Conservation (phyloP, 495 filamentous ascomycete genomes). For the Staphylotrichum tortipilum region DNA sequence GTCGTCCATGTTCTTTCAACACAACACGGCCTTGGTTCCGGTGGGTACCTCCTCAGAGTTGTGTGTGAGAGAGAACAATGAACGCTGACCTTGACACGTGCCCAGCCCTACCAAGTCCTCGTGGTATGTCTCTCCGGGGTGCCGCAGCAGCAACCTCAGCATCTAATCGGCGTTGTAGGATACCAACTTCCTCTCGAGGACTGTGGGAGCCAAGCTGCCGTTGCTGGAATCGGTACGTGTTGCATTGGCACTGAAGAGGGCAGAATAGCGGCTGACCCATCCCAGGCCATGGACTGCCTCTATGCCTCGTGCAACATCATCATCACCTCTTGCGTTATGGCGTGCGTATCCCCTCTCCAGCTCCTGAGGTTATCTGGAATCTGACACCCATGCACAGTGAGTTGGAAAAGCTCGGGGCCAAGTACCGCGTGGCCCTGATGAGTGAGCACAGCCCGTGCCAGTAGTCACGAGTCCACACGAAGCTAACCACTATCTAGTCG, state of each 20-base stretch:
- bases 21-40: slow-evolving; percentile 83
- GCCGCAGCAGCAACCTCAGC: neutral
- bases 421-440: slow-evolving; percentile 80
- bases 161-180: slow-evolving; percentile 35
- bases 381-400: slow-evolving; percentile 48
- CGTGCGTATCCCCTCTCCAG: slow-evolving; percentile 2
- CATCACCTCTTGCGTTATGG: slow-evolving; percentile 60
- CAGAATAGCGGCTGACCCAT: neutral
- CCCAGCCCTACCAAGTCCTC: slow-evolving; percentile 24
- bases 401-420: slow-evolving; percentile 82
- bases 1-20: slow-evolving; percentile 85
- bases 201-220: slow-evolving; percentile 82
- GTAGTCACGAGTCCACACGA: no score
- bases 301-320: slow-evolving; percentile 60
- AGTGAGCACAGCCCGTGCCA: slow-evolving; percentile 15
- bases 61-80: neutral
- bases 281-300: slow-evolving; percentile 59
- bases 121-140: slow-evolving; percentile 11
- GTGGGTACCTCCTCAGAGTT: slow-evolving; percentile 2
- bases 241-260: neutral
- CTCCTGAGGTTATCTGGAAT: neutral
- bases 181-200: slow-evolving; percentile 91
- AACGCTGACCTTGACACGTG: slow-evolving; percentile 5
- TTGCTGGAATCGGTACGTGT: slow-evolving; percentile 57
- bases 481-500: slow-evolving; percentile 44